Percentiles rank a stretch among this genome's conserved stretches.
These are phyloP conservation scores for Neophaeococcomyces mojaviensis DNA, from an alignment of 2,329 filamentous ascomycete species.

Conservation along the genomic window DNA sequence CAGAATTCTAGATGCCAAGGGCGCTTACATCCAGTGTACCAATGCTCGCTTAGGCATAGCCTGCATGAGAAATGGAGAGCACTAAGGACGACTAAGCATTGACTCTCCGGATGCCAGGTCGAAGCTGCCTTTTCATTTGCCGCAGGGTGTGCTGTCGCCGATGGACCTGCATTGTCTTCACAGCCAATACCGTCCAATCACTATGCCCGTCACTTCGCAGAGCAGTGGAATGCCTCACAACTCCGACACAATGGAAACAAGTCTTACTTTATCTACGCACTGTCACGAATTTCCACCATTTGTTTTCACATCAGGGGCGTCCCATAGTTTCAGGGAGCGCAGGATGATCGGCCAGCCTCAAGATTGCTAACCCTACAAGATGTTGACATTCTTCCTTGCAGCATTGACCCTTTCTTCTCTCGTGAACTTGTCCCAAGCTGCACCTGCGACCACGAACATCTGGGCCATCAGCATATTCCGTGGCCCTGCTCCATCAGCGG, in stretches of 20 bases:
- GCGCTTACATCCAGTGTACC: constrained; percentile 1
- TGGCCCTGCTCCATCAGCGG: constrained; percentile 51
- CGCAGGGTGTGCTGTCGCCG: constrained; percentile 1
- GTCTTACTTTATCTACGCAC: constrained; percentile 7
- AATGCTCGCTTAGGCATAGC: constrained; percentile 1
- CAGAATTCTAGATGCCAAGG: constrained; percentile 5
- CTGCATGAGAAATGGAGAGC: not conserved
- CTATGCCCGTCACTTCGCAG: not conserved
- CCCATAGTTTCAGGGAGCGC: constrained; percentile 18
- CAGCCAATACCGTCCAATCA: constrained; percentile 6
- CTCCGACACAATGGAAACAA: constrained; percentile 5
- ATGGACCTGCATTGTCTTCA: constrained; percentile 4
- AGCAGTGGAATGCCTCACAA: not conserved
- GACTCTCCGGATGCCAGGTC: not conserved
- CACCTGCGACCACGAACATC: constrained; percentile 12
- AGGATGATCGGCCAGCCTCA: constrained; percentile 7
- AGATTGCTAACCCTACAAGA: constrained; percentile 19
- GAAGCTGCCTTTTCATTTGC: constrained; percentile 5
- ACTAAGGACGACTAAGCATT: constrained; percentile 1
- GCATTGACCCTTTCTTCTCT: constrained; percentile 8
- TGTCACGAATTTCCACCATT: not conserved
- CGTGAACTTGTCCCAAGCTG: constrained; percentile 10
- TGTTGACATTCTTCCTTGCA: constrained; percentile 13
- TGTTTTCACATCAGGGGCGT: constrained; percentile 13
- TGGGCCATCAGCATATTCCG: constrained; percentile 43